Evolutionary conservation across 1,284 basidiomycete species (phyloP).

Genomic region (Stygiomarasmius scandens): DNA sequence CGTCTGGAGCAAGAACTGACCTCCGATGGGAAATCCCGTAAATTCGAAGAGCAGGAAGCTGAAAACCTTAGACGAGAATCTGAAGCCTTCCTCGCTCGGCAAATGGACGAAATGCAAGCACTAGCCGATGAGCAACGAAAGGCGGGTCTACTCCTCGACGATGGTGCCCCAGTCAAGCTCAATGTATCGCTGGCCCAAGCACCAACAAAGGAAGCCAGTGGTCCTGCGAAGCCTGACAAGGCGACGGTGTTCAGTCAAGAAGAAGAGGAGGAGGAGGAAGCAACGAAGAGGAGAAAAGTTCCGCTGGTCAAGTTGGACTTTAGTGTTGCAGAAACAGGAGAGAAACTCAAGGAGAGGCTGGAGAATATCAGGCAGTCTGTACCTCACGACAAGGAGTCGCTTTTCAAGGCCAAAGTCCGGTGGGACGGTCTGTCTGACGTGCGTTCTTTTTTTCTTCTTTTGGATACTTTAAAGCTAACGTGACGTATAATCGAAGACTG

Average conservation of each 20-base stretch:
- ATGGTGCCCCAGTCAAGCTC: conserved; percentile 84
- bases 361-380: conserved; percentile 74
- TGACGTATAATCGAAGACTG: conserved; percentile 45
- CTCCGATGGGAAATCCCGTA: conserved; percentile 80
- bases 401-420: conserved; percentile 81
- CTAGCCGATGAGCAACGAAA: conserved; percentile 86
- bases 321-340: conserved; percentile 72
- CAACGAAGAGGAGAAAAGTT: conserved; percentile 75
- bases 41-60: conserved; percentile 81
- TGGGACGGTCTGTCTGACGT: conserved; percentile 89
- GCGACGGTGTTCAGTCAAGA: conserved; percentile 69
- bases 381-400: conserved; percentile 69
- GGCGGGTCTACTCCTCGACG: conserved; percentile 86
- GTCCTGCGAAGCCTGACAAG: conserved; percentile 52
- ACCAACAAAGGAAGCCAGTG: conserved; percentile 45
- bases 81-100: conserved; percentile 84
- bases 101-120: conserved; percentile 90
- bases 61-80: conserved; percentile 85
- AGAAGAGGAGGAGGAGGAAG: conserved; percentile 86
- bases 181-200: conserved; percentile 67
- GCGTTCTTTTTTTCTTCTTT: conserved; percentile 31
- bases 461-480: conserved; percentile 15
- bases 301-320: conserved; percentile 87
- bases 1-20: conserved; percentile 74
- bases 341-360: conserved; percentile 76